Conservation (phyloP, 805 yeast genomes). For the Lachancea dasiensis region DNA sequence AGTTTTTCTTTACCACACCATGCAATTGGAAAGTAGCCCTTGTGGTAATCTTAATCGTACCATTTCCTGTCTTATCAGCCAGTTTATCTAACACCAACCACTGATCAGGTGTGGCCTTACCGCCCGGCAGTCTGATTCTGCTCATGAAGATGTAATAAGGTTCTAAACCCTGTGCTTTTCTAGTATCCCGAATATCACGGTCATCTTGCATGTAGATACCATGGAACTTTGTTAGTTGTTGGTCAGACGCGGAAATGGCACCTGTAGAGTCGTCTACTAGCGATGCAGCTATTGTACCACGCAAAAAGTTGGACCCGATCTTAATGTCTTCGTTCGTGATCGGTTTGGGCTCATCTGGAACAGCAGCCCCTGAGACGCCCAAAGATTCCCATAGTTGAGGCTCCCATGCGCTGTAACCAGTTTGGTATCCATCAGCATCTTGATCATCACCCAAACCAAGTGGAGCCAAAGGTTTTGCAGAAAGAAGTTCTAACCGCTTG, state of each 20-base stretch:
- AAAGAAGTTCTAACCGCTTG: constrained; percentile 58
- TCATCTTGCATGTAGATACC: constrained; percentile 99
- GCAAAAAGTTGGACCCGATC: constrained; percentile 72
- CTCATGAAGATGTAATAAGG: constrained; percentile 98
- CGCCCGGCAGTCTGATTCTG: constrained; percentile 92
- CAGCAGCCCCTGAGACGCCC: constrained; percentile 76
- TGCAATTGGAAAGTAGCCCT: constrained; percentile 97
- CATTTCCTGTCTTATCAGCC: constrained; percentile 79
- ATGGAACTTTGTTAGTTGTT: constrained; percentile 93
- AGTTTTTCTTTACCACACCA: constrained; percentile 84
- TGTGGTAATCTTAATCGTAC: constrained; percentile 89
- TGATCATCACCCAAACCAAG: constrained; percentile 95
- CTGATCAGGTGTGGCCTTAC: constrained; percentile 79
- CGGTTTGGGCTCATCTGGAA: constrained; percentile 87
- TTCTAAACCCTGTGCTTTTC: constrained; percentile 87
- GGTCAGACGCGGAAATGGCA: constrained; percentile 83
- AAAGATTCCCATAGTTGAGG: constrained; percentile 77
- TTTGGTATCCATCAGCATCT: constrained; percentile 90
- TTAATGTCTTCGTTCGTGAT: constrained; percentile 95
- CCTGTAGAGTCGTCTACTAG: constrained; percentile 79
- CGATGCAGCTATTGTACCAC: constrained; percentile 92
- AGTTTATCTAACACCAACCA: constrained; percentile 83
- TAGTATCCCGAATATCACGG: constrained; percentile 88
- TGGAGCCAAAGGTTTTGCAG: constrained; percentile 67
- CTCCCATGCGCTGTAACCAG: constrained; percentile 90